phyloP scores from a whole-genome alignment of 805 yeast genomes.

The Lachancea sp. region DNA sequence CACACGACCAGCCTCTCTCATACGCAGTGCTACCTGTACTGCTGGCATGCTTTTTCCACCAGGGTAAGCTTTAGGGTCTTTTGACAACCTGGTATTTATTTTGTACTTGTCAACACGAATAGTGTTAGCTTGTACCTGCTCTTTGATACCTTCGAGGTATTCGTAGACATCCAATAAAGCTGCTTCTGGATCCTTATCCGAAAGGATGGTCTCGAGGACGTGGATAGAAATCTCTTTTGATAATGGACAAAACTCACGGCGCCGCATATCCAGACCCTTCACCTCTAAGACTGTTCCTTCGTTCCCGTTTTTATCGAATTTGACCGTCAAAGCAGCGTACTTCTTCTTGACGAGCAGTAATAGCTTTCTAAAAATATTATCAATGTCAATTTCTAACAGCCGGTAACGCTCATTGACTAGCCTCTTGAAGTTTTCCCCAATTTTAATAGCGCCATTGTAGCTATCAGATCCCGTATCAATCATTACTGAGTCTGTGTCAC shows the following conservation, averaged over 20 bases:
- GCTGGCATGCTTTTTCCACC: slow-evolving; percentile 78
- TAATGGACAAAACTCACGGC: slow-evolving; percentile 92
- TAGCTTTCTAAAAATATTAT: slow-evolving; percentile 80
- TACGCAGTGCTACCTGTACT: slow-evolving; percentile 82
- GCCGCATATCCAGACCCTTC: slow-evolving; percentile 92
- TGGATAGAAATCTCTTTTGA: slow-evolving; percentile 82
- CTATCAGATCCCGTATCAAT: slow-evolving; percentile 77
- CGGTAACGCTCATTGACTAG: slow-evolving; percentile 85
- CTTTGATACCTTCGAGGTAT: slow-evolving; percentile 56
- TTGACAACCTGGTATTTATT: slow-evolving; percentile 82
- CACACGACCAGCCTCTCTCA: slow-evolving; percentile 76
- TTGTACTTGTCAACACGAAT: slow-evolving; percentile 62
- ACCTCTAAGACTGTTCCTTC: slow-evolving; percentile 67
- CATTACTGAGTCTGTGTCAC: slow-evolving; percentile 99
- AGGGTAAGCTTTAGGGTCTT: slow-evolving; percentile 81
- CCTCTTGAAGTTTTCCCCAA: slow-evolving; percentile 79
- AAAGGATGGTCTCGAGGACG: slow-evolving; percentile 63
- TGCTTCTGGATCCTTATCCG: slow-evolving; percentile 69
- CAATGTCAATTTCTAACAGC: slow-evolving; percentile 88
- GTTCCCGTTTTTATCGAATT: slow-evolving; percentile 46
- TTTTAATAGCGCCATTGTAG: slow-evolving; percentile 65
- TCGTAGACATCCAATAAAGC: slow-evolving; percentile 66
- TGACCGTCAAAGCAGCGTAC: slow-evolving; percentile 82
- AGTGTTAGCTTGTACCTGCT: slow-evolving; percentile 52
- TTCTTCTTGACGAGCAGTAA: slow-evolving; percentile 92